phyloP scores from a whole-genome alignment of 768 basidiomycete species.

The Lactarius sp. region DNA sequence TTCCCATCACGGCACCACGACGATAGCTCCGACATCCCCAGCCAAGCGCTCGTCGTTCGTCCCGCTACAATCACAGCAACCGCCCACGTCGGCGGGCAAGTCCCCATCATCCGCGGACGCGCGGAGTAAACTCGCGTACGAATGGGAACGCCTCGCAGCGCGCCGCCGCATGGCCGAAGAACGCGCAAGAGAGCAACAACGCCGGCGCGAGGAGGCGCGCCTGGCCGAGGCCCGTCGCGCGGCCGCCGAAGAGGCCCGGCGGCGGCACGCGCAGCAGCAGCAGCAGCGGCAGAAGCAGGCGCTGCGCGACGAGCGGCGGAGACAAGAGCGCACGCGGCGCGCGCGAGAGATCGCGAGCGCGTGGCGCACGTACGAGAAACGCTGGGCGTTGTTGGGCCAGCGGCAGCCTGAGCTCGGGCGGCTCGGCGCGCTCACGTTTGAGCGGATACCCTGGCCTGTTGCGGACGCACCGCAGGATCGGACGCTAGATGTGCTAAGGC shows the following conservation, averaged over 20 bases:
- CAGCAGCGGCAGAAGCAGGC: constrained; percentile 40
- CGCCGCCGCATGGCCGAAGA: constrained; percentile 10
- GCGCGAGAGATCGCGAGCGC: constrained; percentile 34
- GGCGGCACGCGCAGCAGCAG: constrained; percentile 29
- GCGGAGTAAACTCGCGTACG: background rate
- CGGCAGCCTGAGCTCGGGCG: constrained; percentile 54
- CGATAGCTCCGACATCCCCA: background rate
- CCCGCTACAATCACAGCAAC: background rate
- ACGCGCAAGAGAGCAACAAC: constrained; percentile 5
- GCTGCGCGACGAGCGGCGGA: constrained; percentile 44
- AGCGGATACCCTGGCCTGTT: constrained; percentile 69
- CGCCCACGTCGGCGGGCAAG: background rate
- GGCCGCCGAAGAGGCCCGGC: constrained; percentile 41
- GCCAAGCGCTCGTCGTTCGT: background rate
- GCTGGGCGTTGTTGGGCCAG: constrained; percentile 51
- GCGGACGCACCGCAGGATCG: constrained; percentile 37
- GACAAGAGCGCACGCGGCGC: constrained; percentile 39
- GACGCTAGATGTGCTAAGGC: constrained; percentile 42
- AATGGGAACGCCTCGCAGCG: background rate
- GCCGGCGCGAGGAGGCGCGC: constrained; percentile 9
- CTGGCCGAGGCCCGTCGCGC: constrained; percentile 14
- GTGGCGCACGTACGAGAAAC: constrained; percentile 37
- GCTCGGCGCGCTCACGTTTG: constrained; percentile 44
- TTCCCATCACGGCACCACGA: background rate
- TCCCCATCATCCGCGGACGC: background rate